These are phyloP conservation scores for Phanerochaete carnosa DNA, from an alignment of 768 basidiomycete species.

Conservation along the genomic window DNA sequence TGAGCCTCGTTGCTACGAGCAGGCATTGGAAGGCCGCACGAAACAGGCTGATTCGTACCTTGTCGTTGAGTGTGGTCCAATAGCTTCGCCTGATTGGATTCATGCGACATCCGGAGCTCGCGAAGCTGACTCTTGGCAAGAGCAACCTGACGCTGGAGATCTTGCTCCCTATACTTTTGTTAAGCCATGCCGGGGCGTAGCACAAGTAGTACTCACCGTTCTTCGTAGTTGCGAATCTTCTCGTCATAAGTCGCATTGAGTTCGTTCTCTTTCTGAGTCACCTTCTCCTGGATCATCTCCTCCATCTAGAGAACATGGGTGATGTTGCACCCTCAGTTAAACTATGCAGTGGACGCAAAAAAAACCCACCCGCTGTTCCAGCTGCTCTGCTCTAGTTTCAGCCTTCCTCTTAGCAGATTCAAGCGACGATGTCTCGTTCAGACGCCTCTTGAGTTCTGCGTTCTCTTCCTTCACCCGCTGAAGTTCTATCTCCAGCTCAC, in stretches of 20 bases:
- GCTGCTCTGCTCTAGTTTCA: constrained; percentile 66
- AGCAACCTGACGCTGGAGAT: constrained; percentile 88
- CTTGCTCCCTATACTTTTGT: constrained; percentile 70
- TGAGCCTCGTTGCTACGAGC: background rate
- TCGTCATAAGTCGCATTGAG: constrained; percentile 97
- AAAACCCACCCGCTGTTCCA: constrained; percentile 74
- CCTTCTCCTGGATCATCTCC: constrained; percentile 83
- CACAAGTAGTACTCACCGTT: constrained; percentile 54
- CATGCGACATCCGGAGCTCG: constrained; percentile 87
- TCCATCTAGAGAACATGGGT: constrained; percentile 71
- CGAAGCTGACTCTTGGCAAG: constrained; percentile 85
- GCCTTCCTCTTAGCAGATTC: constrained; percentile 77
- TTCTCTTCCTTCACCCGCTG: constrained; percentile 79
- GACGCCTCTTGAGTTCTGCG: constrained; percentile 65
- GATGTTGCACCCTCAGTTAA: too few species aligned
- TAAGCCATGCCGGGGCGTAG: background rate
- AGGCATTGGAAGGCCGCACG: background rate
- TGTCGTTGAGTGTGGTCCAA: constrained; percentile 89
- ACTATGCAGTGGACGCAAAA: background rate
- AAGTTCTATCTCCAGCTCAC: constrained; percentile 72
- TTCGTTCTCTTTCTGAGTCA: constrained; percentile 92
- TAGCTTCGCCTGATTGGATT: constrained; percentile 89
- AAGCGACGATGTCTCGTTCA: constrained; percentile 57
- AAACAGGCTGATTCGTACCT: constrained; percentile 41
- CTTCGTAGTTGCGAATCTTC: constrained; percentile 92